phyloP scores from a whole-genome alignment of 2,329 filamentous ascomycete species.

The Scedosporium apiospermum region DNA sequence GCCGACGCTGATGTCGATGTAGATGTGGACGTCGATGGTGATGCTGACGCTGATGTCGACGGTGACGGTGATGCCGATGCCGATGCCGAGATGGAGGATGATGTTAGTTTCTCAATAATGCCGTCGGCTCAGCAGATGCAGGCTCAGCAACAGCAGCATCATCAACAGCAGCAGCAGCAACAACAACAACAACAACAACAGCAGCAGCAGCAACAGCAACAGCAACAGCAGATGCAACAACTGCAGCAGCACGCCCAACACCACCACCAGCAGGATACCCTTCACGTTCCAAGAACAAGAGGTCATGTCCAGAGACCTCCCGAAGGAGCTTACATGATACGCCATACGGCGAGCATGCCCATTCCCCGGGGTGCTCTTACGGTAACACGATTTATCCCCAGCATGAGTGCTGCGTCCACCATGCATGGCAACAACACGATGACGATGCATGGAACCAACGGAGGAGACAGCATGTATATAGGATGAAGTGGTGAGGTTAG shows the following conservation, averaged over 20 bases:
- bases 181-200: conserved; percentile 34
- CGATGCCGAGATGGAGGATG: conserved; percentile 48
- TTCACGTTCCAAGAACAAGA: conserved; percentile 34
- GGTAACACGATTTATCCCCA: conserved; percentile 35
- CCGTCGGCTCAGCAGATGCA: not conserved
- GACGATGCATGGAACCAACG: conserved; percentile 32
- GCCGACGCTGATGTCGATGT: conserved; percentile 23
- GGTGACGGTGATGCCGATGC: conserved; percentile 21
- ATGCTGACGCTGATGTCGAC: conserved; percentile 20
- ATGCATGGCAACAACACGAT: conserved; percentile 30
- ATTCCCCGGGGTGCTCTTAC: conserved; percentile 26
- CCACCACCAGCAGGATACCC: conserved; percentile 22
- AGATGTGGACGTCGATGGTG: conserved; percentile 23
- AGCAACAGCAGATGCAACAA: not conserved
- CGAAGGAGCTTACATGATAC: conserved; percentile 33
- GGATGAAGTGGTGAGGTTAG: conserved; percentile 23
- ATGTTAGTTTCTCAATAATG: conserved; percentile 23
- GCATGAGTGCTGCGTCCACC: conserved; percentile 26
- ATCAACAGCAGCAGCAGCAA: conserved; percentile 11
- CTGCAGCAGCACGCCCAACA: conserved; percentile 1
- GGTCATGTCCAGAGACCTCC: conserved; percentile 22
- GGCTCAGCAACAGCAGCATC: conserved; percentile 12
- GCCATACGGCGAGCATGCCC: conserved; percentile 26
- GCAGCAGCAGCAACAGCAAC: conserved; percentile 24
- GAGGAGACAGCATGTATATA: conserved; percentile 43